These are phyloP conservation scores for Prototheca stagnorum DNA, from an alignment of 163 green algal species.

Conservation along the genomic window DNA sequence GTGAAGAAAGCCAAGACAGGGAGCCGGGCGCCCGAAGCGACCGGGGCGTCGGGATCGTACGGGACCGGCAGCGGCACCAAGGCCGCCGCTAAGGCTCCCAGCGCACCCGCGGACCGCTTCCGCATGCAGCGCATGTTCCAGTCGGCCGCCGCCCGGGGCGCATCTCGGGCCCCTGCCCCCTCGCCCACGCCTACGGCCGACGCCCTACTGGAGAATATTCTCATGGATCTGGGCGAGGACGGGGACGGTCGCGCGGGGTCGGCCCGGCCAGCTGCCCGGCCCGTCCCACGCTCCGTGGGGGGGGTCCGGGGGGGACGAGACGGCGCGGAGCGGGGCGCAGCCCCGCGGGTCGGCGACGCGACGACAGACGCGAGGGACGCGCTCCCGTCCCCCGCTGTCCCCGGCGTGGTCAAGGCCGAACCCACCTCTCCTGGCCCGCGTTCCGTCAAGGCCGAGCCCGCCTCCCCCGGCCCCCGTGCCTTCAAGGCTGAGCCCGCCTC, in stretches of 20 bases:
- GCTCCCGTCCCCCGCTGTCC: too few species aligned
- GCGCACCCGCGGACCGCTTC: constrained; percentile 6
- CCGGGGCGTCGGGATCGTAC: not conserved
- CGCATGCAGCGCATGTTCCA: constrained; percentile 38
- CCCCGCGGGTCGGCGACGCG: too few species aligned
- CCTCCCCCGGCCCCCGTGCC: too few species aligned
- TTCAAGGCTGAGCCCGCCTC: too few species aligned
- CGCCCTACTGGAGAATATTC: constrained; percentile 53
- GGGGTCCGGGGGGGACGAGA: too few species aligned
- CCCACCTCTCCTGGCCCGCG: too few species aligned
- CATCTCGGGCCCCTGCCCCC: not conserved
- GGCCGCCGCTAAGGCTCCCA: constrained; percentile 12
- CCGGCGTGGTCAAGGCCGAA: too few species aligned
- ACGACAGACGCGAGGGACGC: too few species aligned
- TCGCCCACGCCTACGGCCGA: constrained; percentile 15
- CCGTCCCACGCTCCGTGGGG: not conserved
- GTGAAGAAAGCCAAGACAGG: not conserved
- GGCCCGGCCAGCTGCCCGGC: too few species aligned
- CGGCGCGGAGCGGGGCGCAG: too few species aligned
- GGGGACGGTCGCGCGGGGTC: not conserved
- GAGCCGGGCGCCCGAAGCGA: not conserved
- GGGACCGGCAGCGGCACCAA: constrained; percentile 11
- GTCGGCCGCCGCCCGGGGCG: constrained; percentile 6
- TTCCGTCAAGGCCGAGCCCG: too few species aligned
- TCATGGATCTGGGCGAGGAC: constrained; percentile 26